Percentiles rank a stretch among this genome's conserved stretches.
Conservation (phyloP, 2,329 filamentous ascomycete species). For the Colletotrichum sp. region DNA sequence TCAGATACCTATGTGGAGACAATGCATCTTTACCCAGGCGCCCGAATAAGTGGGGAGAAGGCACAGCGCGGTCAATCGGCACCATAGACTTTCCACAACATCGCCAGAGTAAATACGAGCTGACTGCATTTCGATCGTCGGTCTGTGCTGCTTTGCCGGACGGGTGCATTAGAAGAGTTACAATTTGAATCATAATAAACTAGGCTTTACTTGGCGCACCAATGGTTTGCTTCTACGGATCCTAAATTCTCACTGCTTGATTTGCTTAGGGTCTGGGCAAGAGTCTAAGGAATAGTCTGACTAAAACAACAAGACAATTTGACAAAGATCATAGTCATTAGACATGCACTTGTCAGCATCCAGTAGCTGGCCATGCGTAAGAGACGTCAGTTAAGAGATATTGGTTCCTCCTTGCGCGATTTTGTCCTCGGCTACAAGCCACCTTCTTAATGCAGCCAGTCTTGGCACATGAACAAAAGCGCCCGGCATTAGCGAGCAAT, state of each 20-base stretch:
- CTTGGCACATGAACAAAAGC: not conserved
- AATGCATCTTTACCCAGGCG: not conserved
- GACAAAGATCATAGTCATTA: not conserved
- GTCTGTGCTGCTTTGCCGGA: not conserved
- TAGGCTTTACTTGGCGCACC: not conserved
- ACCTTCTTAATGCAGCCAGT: not conserved
- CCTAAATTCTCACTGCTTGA: not conserved
- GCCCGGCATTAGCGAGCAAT: not conserved
- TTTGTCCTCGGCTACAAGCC: not conserved
- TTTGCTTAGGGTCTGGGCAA: not conserved
- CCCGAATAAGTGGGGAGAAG: not conserved
- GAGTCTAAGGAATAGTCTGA: not conserved
- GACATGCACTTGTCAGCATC: not conserved
- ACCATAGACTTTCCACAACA: not conserved
- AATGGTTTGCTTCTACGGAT: not conserved
- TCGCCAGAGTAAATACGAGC: not conserved
- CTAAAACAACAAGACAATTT: not conserved
- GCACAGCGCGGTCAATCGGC: not conserved
- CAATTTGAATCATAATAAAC: not conserved
- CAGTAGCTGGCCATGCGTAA: not conserved
- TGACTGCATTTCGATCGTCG: not conserved
- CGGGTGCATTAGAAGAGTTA: not conserved
- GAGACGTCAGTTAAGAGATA: not conserved
- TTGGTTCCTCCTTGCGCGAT: not conserved
- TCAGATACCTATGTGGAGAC: not conserved